A percentile compares a stretch with the other conserved stretches of the same genome.
phyloP scores from a whole-genome alignment of 23 red algal species.

The Gracilaria domingensis region DNA sequence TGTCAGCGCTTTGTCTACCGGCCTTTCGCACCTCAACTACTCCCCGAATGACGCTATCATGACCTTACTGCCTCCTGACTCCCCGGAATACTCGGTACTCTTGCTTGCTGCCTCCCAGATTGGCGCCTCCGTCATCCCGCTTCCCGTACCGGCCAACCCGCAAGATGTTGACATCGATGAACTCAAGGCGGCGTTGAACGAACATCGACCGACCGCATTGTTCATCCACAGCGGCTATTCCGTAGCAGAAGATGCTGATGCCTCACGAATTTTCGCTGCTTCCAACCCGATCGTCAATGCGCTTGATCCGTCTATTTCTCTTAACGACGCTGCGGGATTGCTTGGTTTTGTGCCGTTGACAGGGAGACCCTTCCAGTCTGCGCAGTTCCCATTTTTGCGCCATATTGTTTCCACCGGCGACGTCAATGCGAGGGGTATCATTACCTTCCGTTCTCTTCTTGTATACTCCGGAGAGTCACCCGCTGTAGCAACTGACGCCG shows the following conservation, averaged over 20 bases:
- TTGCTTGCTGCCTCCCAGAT: slow-evolving; percentile 51
- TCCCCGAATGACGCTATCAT: slow-evolving; percentile 26
- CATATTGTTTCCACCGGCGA: slow-evolving; percentile 62
- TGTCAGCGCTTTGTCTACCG: slow-evolving; percentile 41
- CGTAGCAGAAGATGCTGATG: slow-evolving; percentile 13
- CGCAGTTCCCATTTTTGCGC: slow-evolving; percentile 58
- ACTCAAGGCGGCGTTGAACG: slow-evolving; percentile 34
- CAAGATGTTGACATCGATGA: background rate
- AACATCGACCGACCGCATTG: slow-evolving; percentile 43
- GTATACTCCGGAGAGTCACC: slow-evolving; percentile 52
- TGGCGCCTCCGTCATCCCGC: slow-evolving; percentile 25
- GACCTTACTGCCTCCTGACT: slow-evolving; percentile 32
- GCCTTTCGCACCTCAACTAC: slow-evolving; percentile 30
- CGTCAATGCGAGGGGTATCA: slow-evolving; percentile 45
- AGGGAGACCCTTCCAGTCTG: slow-evolving; percentile 45
- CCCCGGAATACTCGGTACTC: slow-evolving; percentile 57
- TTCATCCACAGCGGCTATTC: slow-evolving; percentile 20
- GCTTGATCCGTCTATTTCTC: slow-evolving; percentile 41
- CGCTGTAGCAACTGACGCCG: background rate
- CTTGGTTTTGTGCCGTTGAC: slow-evolving; percentile 49
- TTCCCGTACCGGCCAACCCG: slow-evolving; percentile 26
- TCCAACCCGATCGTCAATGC: slow-evolving; percentile 47
- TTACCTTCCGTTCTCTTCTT: slow-evolving; percentile 67
- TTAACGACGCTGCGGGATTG: slow-evolving; percentile 48
- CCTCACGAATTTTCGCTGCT: slow-evolving; percentile 21